A percentile compares a stretch with the other conserved stretches of the same genome.
phyloP scores from a whole-genome alignment of 352 stramenopile genomes.

The Phytopythium montanum region DNA sequence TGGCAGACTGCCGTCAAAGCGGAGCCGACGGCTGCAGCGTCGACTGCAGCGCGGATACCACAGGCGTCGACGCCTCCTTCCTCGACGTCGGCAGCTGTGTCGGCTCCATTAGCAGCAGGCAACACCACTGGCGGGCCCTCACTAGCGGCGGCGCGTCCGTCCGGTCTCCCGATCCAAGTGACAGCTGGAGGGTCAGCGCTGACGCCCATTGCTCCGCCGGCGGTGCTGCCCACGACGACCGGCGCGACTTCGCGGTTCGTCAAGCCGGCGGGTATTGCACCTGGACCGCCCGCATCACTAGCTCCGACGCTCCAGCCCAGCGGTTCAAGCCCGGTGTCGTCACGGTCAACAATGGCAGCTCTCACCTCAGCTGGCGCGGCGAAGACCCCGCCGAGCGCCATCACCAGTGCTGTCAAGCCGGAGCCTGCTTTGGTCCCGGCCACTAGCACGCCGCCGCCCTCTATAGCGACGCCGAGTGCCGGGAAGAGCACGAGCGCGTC shows the following conservation, averaged over 20 bases:
- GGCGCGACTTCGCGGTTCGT: background rate
- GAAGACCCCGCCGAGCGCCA: background rate
- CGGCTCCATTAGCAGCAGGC: background rate
- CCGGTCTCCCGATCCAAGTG: background rate
- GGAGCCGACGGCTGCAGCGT: background rate
- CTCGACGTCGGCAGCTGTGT: background rate
- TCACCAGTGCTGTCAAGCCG: slow-evolving; percentile 18
- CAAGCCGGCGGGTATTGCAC: background rate
- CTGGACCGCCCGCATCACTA: background rate
- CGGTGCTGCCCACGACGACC: background rate
- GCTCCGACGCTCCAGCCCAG: background rate
- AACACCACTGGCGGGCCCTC: background rate
- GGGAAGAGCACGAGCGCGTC: background rate
- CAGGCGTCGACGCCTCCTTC: background rate
- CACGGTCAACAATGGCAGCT: background rate
- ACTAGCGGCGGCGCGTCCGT: background rate
- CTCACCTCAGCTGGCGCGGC: background rate
- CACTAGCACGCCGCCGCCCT: background rate
- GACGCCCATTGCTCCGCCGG: background rate
- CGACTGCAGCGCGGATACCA: background rate
- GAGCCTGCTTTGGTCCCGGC: slow-evolving; percentile 16
- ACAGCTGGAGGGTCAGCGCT: background rate
- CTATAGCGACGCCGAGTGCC: background rate
- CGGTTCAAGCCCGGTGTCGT: background rate
- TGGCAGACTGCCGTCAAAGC: background rate